Evolutionary conservation across 2,329 filamentous ascomycete species (phyloP), one percentile per base, ranked within the genome.

Genomic region (Colletotrichum endophyticum): DNA sequence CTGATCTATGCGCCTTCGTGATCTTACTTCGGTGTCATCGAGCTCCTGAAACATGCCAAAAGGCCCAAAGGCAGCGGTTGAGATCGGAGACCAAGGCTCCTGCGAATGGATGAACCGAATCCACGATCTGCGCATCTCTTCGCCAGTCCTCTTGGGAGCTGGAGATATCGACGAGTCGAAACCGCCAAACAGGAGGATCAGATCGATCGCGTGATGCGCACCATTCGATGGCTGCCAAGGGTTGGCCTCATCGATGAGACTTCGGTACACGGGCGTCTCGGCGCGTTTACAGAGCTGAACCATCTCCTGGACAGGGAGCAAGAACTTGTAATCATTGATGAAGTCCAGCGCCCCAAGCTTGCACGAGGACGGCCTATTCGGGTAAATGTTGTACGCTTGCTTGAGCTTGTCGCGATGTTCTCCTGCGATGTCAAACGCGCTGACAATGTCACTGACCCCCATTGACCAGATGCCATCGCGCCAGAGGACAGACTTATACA

Each of bases 191-290:
- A 89, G 78, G 11, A 88, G 84, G 3, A 89, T 73, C 6, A 89
- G 79, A 77, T 89, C 88, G 3, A 89, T 85, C 0, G 85, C 88
- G 73, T 89, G 88, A 53, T 89, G 88, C 3, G 87, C 82, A 0
- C 88, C 82, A 11, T 84, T 86, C 0, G 87, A 88, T 1, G 83
- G 70, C 66, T 89, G 88, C 86, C 85, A 89, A 7, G 88, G 87
- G 44, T 89, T 89, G 0, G 81, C 64, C 70, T 89, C 85, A 53
- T 89, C 88, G 2, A 89, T 77, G 0, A 87, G 77, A 49, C 86
- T 89, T 36, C 81, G 82, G 74, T 84, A 88, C 2, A 82, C 83
- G 11, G 72, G 63, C 34, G 81, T 83, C 12, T 81, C 80, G 2
- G 72, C 56, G 6, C 62, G 34, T 39, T 71, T 73, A 72, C 80